Evolutionary conservation across 257 asterid species (phyloP), one percentile per base, ranked within the genome.

Genomic region (Craterostigma plantagineum): DNA sequence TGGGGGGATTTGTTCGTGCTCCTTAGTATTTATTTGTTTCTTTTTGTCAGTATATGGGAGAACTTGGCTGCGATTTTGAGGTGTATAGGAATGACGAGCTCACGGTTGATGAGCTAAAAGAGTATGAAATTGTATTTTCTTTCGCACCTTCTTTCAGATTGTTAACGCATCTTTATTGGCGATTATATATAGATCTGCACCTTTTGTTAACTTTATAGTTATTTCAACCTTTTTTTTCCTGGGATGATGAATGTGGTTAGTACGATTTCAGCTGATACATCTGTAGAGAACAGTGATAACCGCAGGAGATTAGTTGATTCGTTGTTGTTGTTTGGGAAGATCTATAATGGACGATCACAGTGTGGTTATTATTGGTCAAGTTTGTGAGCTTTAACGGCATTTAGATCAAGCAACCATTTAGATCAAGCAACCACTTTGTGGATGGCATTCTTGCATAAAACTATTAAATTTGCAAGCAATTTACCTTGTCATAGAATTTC

Each of bases 71-170:
- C 61, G 68, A 63, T 16, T 79, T 79, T 48, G 94, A 74, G 67
- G 98, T 90, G 36, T 90, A 76, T 60, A 66, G 95, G 42, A 90
- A 90, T 43, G 98, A 90, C 46, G 98, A 90, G 61, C 86, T 90
- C 15, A 72, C 95, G 4, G 77, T 90, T 56, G 86, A 70, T 30
- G 86, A 79, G 54, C 64, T 90, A 17, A 77, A 62, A 60, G 61
- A 51, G 98, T 87, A 74, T 54, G 68, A 6, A 27, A 27, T 3
- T 44, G 41, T 15, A 23, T 0, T 15, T 47, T 13, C 13, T 4
- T 13, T 47, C 0, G 3, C 2, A 8, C 11, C 16, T 47, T 18
- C 13, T 2, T 41, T 8, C 17, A 11, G 1, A 1, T 8, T 12
- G 10, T 8, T 11, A 15, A 11, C 8, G 23, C 10, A 43, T 43